These are phyloP conservation scores for Thielaviopsis populi DNA, from an alignment of 2,329 filamentous ascomycete species.

Conservation along the genomic window DNA sequence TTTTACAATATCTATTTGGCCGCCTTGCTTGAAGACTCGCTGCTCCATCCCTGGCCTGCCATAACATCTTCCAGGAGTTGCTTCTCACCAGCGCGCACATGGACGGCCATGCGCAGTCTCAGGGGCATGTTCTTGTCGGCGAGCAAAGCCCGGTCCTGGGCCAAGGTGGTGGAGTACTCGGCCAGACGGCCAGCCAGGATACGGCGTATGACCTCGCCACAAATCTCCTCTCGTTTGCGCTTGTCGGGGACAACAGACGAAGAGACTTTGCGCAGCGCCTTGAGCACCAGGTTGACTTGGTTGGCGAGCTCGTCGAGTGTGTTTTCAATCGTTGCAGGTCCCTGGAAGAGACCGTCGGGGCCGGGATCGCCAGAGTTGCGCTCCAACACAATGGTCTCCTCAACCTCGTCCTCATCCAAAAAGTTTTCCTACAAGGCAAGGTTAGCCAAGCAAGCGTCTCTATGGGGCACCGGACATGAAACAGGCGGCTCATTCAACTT, in stretches of 20 bases:
- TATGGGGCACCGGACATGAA: not conserved
- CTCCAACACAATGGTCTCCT: conserved; percentile 60
- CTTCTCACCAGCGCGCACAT: conserved; percentile 60
- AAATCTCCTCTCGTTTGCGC: conserved; percentile 33
- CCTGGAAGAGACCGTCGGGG: conserved; percentile 31
- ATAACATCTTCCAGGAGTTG: conserved; percentile 44
- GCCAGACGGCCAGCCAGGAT: conserved; percentile 27
- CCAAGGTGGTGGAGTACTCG: conserved; percentile 30
- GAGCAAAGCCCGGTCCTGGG: conserved; percentile 29
- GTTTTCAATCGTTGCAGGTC: conserved; percentile 26
- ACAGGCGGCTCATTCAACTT: conserved; percentile 21
- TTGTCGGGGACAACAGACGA: conserved; percentile 33
- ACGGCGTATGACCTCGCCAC: conserved; percentile 27
- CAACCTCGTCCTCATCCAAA: conserved; percentile 51
- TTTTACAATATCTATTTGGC: conserved; percentile 10
- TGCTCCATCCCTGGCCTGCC: conserved; percentile 21
- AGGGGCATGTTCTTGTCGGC: conserved; percentile 21
- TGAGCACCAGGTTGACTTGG: conserved; percentile 37
- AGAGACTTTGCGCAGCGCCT: conserved; percentile 32
- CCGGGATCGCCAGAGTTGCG: conserved; percentile 38
- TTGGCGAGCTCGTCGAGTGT: conserved; percentile 38
- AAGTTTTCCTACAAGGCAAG: conserved; percentile 23
- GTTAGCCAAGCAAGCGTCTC: conserved; percentile 19
- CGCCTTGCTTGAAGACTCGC: conserved; percentile 18
- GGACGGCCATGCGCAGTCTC: conserved; percentile 44